Evolutionary conservation across 1,139 yeast genomes (phyloP).

Genomic region (Suhomyces terraborum): DNA sequence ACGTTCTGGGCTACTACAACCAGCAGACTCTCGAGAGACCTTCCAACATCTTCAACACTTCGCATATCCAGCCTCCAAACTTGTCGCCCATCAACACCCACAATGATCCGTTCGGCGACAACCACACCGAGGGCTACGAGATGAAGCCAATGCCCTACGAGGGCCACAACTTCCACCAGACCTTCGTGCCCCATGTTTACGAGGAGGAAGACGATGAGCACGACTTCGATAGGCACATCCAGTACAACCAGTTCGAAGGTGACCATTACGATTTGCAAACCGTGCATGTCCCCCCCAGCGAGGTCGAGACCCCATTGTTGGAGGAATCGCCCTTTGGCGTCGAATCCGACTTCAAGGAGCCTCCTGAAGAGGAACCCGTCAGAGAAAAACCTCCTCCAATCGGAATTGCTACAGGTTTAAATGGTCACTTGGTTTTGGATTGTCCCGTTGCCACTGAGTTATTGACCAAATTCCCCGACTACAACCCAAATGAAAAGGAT

Average conservation of each 20-base stretch:
- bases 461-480: slow-evolving; percentile 47
- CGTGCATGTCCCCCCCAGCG: slow-evolving; percentile 28
- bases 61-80: slow-evolving; percentile 22
- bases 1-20: slow-evolving; percentile 21
- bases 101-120: slow-evolving; percentile 13
- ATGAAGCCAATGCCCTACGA: slow-evolving; percentile 18
- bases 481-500: slow-evolving; percentile 34
- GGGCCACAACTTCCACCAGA: slow-evolving; percentile 28
- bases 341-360: slow-evolving; percentile 27
- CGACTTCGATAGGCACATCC: slow-evolving; percentile 44
- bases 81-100: slow-evolving; percentile 21
- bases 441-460: slow-evolving; percentile 54
- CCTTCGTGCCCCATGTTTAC: slow-evolving; percentile 51
- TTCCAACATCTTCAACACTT: slow-evolving; percentile 30
- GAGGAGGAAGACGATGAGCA: slow-evolving; percentile 46
- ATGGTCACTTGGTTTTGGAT: slow-evolving; percentile 52
- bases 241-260: slow-evolving; percentile 45
- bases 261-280: slow-evolving; percentile 47
- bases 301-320: slow-evolving; percentile 7
- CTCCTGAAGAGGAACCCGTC: slow-evolving; percentile 35
- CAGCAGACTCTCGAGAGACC: slow-evolving; percentile 21
- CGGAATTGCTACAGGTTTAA: slow-evolving; percentile 44
- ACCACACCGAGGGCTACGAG: slow-evolving; percentile 19
- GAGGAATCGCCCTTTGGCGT: slow-evolving; percentile 37
- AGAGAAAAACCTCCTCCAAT: slow-evolving; percentile 38